phyloP scores from a whole-genome alignment of 352 stramenopile species.

The Phytopythium ostracodes region DNA sequence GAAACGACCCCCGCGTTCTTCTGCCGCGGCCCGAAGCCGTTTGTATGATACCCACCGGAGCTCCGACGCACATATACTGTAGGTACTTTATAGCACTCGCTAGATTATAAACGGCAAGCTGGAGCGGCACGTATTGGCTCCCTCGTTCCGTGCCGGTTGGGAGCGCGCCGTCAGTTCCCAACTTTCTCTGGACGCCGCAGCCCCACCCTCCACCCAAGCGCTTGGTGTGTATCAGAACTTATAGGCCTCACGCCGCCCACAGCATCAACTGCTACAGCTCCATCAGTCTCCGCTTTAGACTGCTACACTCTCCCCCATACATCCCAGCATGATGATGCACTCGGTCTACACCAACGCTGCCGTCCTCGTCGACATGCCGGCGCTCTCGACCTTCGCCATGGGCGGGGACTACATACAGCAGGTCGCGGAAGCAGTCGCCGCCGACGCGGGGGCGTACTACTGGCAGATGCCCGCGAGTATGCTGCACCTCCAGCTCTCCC shows the following conservation, averaged over 20 bases:
- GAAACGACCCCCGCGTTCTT: neutral
- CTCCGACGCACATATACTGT: neutral
- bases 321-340: slow-evolving; percentile 3
- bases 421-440: neutral
- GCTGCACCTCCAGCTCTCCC: neutral
- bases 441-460: neutral
- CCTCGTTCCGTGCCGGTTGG: neutral
- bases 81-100: neutral
- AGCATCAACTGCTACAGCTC: neutral
- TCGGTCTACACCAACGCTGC: neutral
- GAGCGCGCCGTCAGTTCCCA: neutral
- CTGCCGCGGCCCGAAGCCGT: neutral
- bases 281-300: neutral
- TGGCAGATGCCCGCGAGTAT: neutral
- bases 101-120: neutral
- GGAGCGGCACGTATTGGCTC: neutral
- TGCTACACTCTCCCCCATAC: neutral
- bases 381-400: neutral
- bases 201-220: neutral
- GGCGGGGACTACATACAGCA: neutral
- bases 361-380: neutral
- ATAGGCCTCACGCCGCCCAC: neutral
- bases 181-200: neutral
- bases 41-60: neutral
- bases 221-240: neutral